phyloP scores from a whole-genome alignment of 2,329 filamentous ascomycete genomes.

The Sporothrix mexicana region DNA sequence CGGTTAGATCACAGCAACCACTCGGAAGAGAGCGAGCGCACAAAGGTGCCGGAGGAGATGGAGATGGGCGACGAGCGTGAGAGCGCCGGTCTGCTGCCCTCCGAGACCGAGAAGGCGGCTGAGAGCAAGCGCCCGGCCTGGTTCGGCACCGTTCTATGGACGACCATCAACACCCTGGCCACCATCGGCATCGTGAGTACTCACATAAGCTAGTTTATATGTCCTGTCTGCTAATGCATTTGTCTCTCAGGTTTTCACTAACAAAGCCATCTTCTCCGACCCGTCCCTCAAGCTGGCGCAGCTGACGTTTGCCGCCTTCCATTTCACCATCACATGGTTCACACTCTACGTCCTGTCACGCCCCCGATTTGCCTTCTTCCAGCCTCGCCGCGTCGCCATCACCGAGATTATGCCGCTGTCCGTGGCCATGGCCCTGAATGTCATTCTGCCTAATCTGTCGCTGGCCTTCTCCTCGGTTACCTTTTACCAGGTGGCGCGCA shows the following conservation, averaged over 20 bases:
- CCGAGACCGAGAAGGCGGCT: conserved; percentile 43
- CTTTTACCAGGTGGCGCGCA: conserved; percentile 73
- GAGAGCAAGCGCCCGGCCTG: conserved; percentile 47
- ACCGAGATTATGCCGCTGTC: conserved; percentile 67
- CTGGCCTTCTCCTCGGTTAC: conserved; percentile 71
- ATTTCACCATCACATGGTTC: conserved; percentile 69
- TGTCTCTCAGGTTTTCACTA: conserved; percentile 65
- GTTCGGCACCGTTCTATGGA: conserved; percentile 58
- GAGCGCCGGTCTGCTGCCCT: conserved; percentile 50
- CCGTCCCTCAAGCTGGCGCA: conserved; percentile 66
- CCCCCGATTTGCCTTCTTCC: conserved; percentile 64
- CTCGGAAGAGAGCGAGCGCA: conserved; percentile 44
- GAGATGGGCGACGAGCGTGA: conserved; percentile 50
- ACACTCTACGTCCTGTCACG: conserved; percentile 68
- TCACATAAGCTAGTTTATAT: background rate
- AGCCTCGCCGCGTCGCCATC: conserved; percentile 60
- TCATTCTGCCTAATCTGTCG: conserved; percentile 71
- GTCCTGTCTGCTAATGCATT: conserved; percentile 13
- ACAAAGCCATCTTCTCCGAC: conserved; percentile 72
- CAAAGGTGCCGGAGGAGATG: conserved; percentile 45
- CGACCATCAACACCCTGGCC: conserved; percentile 65
- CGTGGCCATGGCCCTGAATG: conserved; percentile 70
- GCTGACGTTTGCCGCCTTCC: conserved; percentile 70
- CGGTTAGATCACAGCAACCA: conserved; percentile 40
- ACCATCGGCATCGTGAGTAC: conserved; percentile 65